Evolutionary conservation across 1,139 yeast species (phyloP).

Genomic region (Candida freyschussii): DNA sequence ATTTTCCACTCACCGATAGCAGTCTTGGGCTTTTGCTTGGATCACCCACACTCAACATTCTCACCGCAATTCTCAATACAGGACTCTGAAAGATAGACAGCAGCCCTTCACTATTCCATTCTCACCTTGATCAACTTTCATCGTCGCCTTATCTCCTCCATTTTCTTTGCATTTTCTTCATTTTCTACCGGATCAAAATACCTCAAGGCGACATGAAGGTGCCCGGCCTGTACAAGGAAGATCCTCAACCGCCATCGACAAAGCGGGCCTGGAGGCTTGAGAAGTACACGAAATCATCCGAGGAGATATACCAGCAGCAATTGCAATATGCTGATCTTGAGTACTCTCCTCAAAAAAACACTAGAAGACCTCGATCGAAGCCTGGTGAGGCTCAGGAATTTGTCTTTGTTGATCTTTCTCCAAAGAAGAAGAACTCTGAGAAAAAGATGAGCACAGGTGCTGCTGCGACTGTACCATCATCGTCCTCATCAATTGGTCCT

Average conservation of each 20-base stretch:
- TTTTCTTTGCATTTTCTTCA: too few relatives aligned
- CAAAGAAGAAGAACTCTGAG: constrained; percentile 33
- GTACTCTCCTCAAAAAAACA: constrained; percentile 39
- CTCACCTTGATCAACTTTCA: neutral
- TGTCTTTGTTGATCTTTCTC: constrained; percentile 52
- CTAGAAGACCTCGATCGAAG: constrained; percentile 46
- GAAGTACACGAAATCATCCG: constrained; percentile 20
- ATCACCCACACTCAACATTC: too few relatives aligned
- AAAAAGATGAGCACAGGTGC: constrained; percentile 3
- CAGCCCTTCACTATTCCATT: neutral
- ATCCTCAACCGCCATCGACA: constrained; percentile 13
- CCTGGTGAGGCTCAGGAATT: constrained; percentile 49
- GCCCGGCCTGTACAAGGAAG: constrained; percentile 8
- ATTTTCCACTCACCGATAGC: too few relatives aligned
- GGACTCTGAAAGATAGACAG: too few relatives aligned
- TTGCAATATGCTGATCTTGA: constrained; percentile 21
- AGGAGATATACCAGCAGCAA: constrained; percentile 23
- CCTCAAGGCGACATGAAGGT: constrained; percentile 9
- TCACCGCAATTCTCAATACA: too few relatives aligned
- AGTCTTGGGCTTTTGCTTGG: too few relatives aligned
- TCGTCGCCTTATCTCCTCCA: neutral
- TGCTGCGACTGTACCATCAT: constrained; percentile 1
- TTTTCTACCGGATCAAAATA: too few relatives aligned
- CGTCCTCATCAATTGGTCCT: constrained; percentile 1
- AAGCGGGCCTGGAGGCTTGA: constrained; percentile 25